Conservation (phyloP, 768 basidiomycete genomes). For the Pleurotus citrinopileatus region DNA sequence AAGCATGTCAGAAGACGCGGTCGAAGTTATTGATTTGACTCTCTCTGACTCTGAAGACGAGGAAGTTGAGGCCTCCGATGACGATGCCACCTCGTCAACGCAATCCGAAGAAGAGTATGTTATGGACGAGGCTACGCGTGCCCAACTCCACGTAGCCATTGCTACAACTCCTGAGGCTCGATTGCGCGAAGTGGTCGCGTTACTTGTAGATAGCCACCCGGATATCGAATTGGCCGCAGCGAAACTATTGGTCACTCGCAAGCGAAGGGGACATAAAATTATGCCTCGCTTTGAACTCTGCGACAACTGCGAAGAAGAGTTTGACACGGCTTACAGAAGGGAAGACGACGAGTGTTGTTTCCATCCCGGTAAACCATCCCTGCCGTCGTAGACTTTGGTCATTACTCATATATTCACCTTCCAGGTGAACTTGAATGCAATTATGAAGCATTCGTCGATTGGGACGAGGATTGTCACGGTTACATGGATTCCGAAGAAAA, state of each 20-base stretch:
- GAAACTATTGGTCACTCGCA: slow-evolving; percentile 39
- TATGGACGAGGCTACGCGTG: slow-evolving; percentile 2
- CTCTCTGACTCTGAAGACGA: neutral
- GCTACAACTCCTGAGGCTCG: slow-evolving; percentile 38
- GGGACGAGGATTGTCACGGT: slow-evolving; percentile 47
- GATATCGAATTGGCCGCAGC: slow-evolving; percentile 40
- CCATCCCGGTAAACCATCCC: slow-evolving; percentile 43
- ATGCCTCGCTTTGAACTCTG: slow-evolving; percentile 47
- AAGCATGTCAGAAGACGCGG: neutral
- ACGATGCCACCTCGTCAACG: neutral
- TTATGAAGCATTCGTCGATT: slow-evolving; percentile 39
- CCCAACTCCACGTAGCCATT: slow-evolving; percentile 40
- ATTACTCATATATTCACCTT: neutral
- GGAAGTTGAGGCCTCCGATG: neutral
- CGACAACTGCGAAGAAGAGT: slow-evolving; percentile 44
- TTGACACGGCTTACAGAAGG: slow-evolving; percentile 34
- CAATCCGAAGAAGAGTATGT: neutral
- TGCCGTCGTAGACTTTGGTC: neutral
- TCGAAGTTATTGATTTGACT: slow-evolving; percentile 8
- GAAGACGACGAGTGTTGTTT: slow-evolving; percentile 42
- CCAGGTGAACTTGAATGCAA: slow-evolving; percentile 42
- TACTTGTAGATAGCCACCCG: slow-evolving; percentile 36
- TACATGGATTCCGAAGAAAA: slow-evolving; percentile 41
- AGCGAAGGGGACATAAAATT: slow-evolving; percentile 30
- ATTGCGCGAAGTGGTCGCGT: slow-evolving; percentile 37